phyloP scores from a whole-genome alignment of 257 asterid species.

The Pogostemon cablin region DNA sequence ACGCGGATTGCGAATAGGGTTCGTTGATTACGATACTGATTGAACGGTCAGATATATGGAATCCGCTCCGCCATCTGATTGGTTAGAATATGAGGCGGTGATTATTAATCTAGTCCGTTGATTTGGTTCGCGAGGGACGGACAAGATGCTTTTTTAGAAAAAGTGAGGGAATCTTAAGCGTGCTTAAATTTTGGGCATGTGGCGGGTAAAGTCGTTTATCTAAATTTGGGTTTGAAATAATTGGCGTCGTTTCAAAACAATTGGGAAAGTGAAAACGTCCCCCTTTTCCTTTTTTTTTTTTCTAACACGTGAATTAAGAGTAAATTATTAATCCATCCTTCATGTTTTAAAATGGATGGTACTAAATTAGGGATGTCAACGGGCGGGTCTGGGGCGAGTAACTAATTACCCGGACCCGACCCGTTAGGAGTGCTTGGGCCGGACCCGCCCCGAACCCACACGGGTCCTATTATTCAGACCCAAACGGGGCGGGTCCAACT shows the following conservation, averaged over 20 bases:
- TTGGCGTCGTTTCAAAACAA: not conserved
- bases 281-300: too few species aligned
- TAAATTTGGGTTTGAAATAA: not conserved
- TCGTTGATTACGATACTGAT: conserved; percentile 28
- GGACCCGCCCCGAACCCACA: too few species aligned
- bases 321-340: too few species aligned
- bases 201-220: conserved; percentile 14
- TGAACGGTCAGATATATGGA: conserved; percentile 25
- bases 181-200: not conserved
- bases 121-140: conserved; percentile 14
- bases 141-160: conserved; percentile 15
- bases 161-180: conserved; percentile 16
- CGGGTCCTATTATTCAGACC: too few species aligned
- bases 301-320: too few species aligned
- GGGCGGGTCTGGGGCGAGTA: too few species aligned
- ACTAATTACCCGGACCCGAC: too few species aligned
- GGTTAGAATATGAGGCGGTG: not conserved
- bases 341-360: too few species aligned
- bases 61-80: not conserved
- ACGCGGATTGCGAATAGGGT: conserved; percentile 23
- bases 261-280: not conserved
- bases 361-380: too few species aligned
- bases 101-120: conserved; percentile 22
- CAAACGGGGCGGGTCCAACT: too few species aligned
- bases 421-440: too few species aligned